phyloP scores from a whole-genome alignment of 2,329 filamentous ascomycete genomes.

The Parastagonospora avenae region DNA sequence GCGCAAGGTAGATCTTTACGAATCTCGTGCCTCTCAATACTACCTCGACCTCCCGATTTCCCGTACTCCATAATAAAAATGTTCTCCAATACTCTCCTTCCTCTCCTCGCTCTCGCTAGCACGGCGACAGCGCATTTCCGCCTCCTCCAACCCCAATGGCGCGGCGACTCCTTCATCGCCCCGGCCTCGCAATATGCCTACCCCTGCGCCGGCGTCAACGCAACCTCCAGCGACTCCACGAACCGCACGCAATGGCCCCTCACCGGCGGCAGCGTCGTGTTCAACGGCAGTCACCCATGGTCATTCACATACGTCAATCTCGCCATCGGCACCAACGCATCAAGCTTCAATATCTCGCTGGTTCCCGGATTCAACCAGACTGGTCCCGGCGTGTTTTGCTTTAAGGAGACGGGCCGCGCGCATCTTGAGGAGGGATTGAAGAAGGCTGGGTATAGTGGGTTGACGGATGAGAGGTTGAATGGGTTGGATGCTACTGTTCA shows the following conservation, averaged over 20 bases:
- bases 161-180: conserved; percentile 48
- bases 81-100: conserved; percentile 24
- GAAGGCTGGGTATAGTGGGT: conserved; percentile 27
- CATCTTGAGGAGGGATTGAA: conserved; percentile 32
- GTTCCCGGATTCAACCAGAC: conserved; percentile 55
- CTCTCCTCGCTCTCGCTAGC: conserved; percentile 30
- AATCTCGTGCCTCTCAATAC: neutral
- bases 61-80: conserved; percentile 16
- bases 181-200: conserved; percentile 47
- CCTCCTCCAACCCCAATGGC: conserved; percentile 50
- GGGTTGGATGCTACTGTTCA: conserved; percentile 52
- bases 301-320: conserved; percentile 56
- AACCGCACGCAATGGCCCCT: conserved; percentile 56
- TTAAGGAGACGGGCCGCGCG: conserved; percentile 43
- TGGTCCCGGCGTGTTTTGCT: conserved; percentile 54
- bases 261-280: conserved; percentile 49
- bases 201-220: conserved; percentile 50
- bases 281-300: conserved; percentile 50
- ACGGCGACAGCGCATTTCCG: conserved; percentile 51
- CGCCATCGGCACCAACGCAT: conserved; percentile 49
- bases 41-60: no score
- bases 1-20: neutral
- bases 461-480: conserved; percentile 30
- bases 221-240: conserved; percentile 36
- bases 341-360: conserved; percentile 54